Evolutionary conservation across 1,139 yeast genomes (phyloP).

Genomic region (Zygosaccharomyces pseudobailii): DNA sequence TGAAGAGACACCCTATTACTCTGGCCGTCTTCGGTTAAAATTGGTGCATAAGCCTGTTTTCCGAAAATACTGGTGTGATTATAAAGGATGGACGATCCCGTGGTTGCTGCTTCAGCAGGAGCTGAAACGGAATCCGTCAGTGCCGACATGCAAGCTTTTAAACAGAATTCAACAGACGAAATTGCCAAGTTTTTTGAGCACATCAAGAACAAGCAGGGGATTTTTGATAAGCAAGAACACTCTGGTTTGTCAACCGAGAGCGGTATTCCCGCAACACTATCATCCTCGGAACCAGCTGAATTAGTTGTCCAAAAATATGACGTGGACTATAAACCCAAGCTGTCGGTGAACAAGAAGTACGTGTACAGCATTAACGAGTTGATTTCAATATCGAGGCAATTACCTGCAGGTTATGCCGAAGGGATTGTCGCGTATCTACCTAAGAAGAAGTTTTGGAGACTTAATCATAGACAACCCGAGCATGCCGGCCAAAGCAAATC

Average conservation of each 20-base stretch:
- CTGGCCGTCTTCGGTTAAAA: background rate
- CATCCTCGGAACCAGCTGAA: background rate
- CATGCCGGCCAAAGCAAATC: slow-evolving; percentile 11
- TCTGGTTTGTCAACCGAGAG: background rate
- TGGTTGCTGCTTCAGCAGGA: slow-evolving; percentile 5
- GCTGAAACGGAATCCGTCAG: slow-evolving; percentile 1
- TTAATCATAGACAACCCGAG: slow-evolving; percentile 25
- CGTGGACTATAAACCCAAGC: slow-evolving; percentile 22
- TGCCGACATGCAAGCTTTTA: background rate
- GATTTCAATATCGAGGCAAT: slow-evolving; percentile 13
- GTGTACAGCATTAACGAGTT: slow-evolving; percentile 26
- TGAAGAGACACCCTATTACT: background rate
- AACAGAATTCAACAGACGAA: slow-evolving; percentile 1
- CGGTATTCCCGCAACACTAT: background rate
- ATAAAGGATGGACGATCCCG: slow-evolving; percentile 2
- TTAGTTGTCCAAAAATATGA: slow-evolving; percentile 4
- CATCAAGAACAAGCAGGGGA: slow-evolving; percentile 4
- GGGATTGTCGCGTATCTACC: slow-evolving; percentile 21
- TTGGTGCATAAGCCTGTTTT: background rate
- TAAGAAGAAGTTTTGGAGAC: slow-evolving; percentile 34
- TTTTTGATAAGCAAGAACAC: background rate
- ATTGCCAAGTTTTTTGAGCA: slow-evolving; percentile 10
- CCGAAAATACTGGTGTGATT: background rate
- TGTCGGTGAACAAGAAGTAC: slow-evolving; percentile 11
- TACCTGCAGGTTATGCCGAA: slow-evolving; percentile 16